Evolutionary conservation across 2,329 filamentous ascomycete species (phyloP).

Genomic region (Penicillium sp.): DNA sequence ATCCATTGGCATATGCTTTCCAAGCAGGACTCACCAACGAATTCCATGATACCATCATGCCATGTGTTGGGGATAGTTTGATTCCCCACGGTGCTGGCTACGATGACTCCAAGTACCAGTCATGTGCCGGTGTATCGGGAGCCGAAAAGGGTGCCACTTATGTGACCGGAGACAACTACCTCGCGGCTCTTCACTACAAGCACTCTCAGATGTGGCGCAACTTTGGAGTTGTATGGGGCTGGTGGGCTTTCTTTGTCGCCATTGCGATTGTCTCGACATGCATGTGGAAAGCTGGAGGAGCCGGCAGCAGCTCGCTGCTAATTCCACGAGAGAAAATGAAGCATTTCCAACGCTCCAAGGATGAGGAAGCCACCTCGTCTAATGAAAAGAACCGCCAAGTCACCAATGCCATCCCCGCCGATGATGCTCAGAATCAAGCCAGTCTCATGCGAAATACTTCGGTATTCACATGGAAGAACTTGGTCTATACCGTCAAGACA

Average conservation of each 20-base stretch:
- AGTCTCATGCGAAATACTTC: constrained; percentile 62
- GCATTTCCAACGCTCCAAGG: constrained; percentile 42
- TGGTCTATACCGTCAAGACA: constrained; percentile 68
- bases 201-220: constrained; percentile 59
- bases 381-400: constrained; percentile 3
- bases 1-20: constrained; percentile 40
- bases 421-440: constrained; percentile 27
- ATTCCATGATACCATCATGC: constrained; percentile 37
- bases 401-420: not conserved
- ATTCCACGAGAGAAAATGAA: constrained; percentile 63
- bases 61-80: constrained; percentile 37
- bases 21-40: constrained; percentile 39
- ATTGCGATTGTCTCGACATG: constrained; percentile 60
- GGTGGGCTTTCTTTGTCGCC: constrained; percentile 60
- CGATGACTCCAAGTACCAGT: constrained; percentile 18
- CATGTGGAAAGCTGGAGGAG: constrained; percentile 56
- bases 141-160: constrained; percentile 50
- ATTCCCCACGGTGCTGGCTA: constrained; percentile 37
- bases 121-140: constrained; percentile 58
- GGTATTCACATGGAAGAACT: constrained; percentile 72
- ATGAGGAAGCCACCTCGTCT: constrained; percentile 20
- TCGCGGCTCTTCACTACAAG: constrained; percentile 55
- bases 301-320: constrained; percentile 56
- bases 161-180: constrained; percentile 60
- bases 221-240: constrained; percentile 63